These are phyloP conservation scores for Alternaria incomplexa DNA, from an alignment of 2,329 filamentous ascomycete genomes.

Conservation along the genomic window DNA sequence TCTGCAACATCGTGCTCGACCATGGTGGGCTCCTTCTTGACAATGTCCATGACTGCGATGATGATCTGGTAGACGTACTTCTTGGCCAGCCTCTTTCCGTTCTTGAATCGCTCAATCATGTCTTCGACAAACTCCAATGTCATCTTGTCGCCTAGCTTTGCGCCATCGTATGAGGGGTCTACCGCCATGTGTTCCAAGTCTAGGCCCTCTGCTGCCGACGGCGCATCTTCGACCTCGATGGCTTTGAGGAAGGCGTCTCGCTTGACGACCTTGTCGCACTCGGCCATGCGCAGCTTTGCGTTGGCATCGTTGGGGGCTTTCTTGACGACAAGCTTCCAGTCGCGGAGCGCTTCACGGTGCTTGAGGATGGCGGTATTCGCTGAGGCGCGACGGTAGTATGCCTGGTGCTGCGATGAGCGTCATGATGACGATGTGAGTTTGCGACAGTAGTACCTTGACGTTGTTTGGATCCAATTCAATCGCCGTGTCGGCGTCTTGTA, in stretches of 20 bases:
- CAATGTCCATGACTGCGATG: constrained; percentile 84
- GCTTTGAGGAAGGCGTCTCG: constrained; percentile 91
- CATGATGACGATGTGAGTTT: not conserved
- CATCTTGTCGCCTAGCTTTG: constrained; percentile 79
- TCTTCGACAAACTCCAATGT: constrained; percentile 96
- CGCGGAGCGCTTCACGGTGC: constrained; percentile 84
- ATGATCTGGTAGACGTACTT: constrained; percentile 99
- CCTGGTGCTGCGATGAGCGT: constrained; percentile 58
- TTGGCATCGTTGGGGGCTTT: constrained; percentile 88
- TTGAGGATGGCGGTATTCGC: constrained; percentile 90
- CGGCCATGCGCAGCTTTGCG: constrained; percentile 86
- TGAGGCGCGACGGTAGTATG: constrained; percentile 91
- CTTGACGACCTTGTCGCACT: constrained; percentile 94
- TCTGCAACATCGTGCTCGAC: constrained; percentile 85
- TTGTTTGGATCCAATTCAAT: constrained; percentile 87
- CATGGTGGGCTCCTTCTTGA: constrained; percentile 95
- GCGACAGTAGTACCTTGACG: constrained; percentile 72
- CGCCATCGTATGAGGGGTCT: constrained; percentile 85
- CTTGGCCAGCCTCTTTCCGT: constrained; percentile 89
- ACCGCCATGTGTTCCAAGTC: constrained; percentile 86
- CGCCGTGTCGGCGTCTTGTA: constrained; percentile 87
- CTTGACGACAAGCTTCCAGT: constrained; percentile 90
- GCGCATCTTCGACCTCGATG: constrained; percentile 90
- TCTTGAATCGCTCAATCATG: constrained; percentile 89
- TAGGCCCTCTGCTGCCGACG: constrained; percentile 88